These are phyloP conservation scores for Brassica carinata DNA, from an alignment of 345 rosid genomes.

Conservation along the genomic window DNA sequence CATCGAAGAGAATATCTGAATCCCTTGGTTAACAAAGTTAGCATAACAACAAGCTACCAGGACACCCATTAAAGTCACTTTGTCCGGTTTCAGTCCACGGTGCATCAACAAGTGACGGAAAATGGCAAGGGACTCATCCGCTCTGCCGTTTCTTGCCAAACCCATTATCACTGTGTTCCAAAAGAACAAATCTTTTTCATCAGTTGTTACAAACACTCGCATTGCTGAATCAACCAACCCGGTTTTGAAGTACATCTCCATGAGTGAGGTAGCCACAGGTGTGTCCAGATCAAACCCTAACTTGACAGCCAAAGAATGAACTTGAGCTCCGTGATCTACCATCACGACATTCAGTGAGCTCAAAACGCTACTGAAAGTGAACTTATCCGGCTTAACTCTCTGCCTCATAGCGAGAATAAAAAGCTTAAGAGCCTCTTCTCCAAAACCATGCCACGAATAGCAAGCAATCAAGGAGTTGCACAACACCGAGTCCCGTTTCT, in stretches of 20 bases:
- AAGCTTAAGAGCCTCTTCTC: conserved; percentile 50
- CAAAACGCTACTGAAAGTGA: conserved; percentile 59
- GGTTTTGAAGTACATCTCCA: conserved; percentile 60
- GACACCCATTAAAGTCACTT: conserved; percentile 56
- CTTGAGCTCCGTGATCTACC: conserved; percentile 55
- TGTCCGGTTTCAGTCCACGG: conserved; percentile 55
- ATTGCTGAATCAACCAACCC: conserved; percentile 56
- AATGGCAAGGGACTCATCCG: conserved; percentile 45
- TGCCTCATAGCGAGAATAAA: conserved; percentile 48
- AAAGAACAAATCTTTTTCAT: conserved; percentile 55
- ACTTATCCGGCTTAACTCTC: conserved; percentile 55
- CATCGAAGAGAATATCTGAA: conserved; percentile 59
- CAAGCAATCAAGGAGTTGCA: conserved; percentile 67
- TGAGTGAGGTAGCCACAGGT: conserved; percentile 62
- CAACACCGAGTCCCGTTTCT: conserved; percentile 53
- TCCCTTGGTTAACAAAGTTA: conserved; percentile 51
- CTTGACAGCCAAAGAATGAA: conserved; percentile 68
- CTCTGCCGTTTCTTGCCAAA: conserved; percentile 52
- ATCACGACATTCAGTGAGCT: conserved; percentile 47
- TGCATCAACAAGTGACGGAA: conserved; percentile 46
- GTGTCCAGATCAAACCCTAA: conserved; percentile 54
- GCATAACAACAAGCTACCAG: conserved; percentile 69
- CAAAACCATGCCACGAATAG: conserved; percentile 55
- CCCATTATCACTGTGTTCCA: conserved; percentile 76
- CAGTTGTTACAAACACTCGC: conserved; percentile 48